Evolutionary conservation across 2,329 filamentous ascomycete species (phyloP), one percentile per base, ranked within the genome.

Genomic region (Tothia fuscella): DNA sequence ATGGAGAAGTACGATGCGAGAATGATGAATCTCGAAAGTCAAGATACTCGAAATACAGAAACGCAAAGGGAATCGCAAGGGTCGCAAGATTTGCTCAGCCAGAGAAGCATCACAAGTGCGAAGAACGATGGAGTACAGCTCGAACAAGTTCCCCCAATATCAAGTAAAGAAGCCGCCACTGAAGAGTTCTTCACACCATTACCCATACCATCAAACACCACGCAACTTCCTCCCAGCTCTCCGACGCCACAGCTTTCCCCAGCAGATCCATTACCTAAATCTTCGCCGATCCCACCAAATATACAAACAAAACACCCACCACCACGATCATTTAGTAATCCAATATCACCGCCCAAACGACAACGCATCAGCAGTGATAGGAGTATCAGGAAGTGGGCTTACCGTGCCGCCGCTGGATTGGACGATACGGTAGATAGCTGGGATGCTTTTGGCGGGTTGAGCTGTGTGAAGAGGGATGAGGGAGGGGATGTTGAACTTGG

Each of bases 381-480:
- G 16, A 34, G 30, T 17, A 41, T 41, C 20, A 33, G 29, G 13
- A 41, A 19, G 26, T 34, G 39, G 39, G 39, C 39, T 3, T 41
- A 35, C 20, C 9, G 17, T 14, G 39, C 39, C 5, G 39, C 30
- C 10, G n/a, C n/a, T 10, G 39, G 39, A 3, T 13, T 4, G 2
- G 22, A 41, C n/a, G 17, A 19, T 5, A 25, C 33, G 4, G 10
- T 32, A 1, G 21, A 34, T 32, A 22, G 21, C 13, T 41, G 39
- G 39, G 29, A 41, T 13, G 21, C 30, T n/a, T 41, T 41, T 16
- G 39, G 39, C 20, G 39, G 39, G 6, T 12, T 41, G 25, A 33
- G 20, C 16, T 41, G 39, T 19, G 39, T 41, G 12, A 41, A 34
- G 19, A 22, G 16, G 13, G 25, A n/a, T 2, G n/a, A n/a, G n/a